Evolutionary conservation across 768 basidiomycete species (phyloP).

Genomic region (Tricholoma bakamatsutake): DNA sequence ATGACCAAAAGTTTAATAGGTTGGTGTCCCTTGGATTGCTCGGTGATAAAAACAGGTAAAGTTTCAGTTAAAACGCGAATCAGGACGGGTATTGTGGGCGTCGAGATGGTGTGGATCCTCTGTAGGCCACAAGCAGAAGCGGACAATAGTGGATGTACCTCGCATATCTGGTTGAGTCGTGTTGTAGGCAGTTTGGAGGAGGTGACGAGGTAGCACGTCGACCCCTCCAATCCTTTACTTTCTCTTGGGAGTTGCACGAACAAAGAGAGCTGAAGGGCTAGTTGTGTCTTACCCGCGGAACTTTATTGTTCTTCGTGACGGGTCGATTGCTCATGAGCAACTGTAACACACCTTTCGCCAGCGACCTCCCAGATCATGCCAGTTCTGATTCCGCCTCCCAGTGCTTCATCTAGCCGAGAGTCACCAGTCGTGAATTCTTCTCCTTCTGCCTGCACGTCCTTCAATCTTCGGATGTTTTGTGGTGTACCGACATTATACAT

Average conservation of each 20-base stretch:
- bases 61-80: conserved; percentile 47
- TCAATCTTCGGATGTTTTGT: conserved; percentile 35
- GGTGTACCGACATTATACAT: conserved; percentile 38
- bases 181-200: conserved; percentile 61
- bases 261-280: conserved; percentile 80
- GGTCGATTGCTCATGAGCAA: not conserved
- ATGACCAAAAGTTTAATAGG: conserved; percentile 79
- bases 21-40: conserved; percentile 28
- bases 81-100: conserved; percentile 49
- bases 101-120: conserved; percentile 57
- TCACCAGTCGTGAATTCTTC: conserved; percentile 69
- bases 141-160: conserved; percentile 43
- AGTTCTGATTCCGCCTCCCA: conserved; percentile 77
- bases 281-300: conserved; percentile 91
- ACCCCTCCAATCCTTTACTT: conserved; percentile 56
- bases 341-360: conserved; percentile 70
- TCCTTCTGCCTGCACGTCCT: conserved; percentile 28
- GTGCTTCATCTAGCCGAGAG: conserved; percentile 49
- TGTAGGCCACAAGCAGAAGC: conserved; percentile 39
- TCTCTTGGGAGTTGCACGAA: conserved; percentile 63
- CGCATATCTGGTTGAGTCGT: conserved; percentile 61
- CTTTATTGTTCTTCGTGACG: conserved; percentile 34
- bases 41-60: conserved; percentile 47
- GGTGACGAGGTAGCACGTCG: conserved; percentile 74
- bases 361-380: conserved; percentile 85